Conservation (phyloP, 768 basidiomycete species). For the Collybia mongolica region DNA sequence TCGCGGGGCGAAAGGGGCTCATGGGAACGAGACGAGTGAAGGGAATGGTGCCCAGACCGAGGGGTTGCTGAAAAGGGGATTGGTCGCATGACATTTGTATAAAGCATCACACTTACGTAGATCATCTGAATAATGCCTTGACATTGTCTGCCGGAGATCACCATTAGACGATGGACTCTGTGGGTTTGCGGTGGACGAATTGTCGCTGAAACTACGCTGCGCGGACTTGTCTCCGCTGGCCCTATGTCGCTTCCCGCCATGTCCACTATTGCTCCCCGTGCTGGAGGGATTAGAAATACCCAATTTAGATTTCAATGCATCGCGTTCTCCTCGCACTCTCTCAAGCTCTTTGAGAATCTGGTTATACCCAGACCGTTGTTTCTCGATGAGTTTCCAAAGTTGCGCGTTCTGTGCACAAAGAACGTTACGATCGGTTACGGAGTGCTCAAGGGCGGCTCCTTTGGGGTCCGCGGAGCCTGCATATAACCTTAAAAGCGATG, state of each 20-base stretch:
- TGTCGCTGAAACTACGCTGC: constrained; percentile 28
- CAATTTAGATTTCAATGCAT: constrained; percentile 57
- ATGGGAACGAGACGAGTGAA: constrained; percentile 40
- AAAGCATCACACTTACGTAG: constrained; percentile 26
- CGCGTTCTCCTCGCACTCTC: constrained; percentile 78
- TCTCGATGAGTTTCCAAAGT: constrained; percentile 95
- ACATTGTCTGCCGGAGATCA: constrained; percentile 14
- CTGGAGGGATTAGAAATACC: constrained; percentile 19
- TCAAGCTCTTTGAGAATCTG: constrained; percentile 84
- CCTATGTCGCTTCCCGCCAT: constrained; percentile 28
- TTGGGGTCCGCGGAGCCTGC: constrained; percentile 52
- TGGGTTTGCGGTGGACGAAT: constrained; percentile 14
- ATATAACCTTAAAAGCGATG: constrained; percentile 52
- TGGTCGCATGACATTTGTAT: constrained; percentile 9
- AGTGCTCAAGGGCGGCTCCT: constrained; percentile 71
- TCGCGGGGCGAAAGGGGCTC: constrained; percentile 33
- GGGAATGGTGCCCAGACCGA: constrained; percentile 24
- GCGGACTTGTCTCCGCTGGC: constrained; percentile 15
- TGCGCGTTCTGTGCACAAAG: constrained; percentile 84
- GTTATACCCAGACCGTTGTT: constrained; percentile 79
- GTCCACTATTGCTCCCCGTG: constrained; percentile 8
- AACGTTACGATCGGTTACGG: constrained; percentile 76
- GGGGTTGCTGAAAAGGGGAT: constrained; percentile 23
- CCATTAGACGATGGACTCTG: constrained; percentile 5
- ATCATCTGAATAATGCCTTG: constrained; percentile 38